phyloP scores from a whole-genome alignment of 2,329 filamentous ascomycete species.

The Talaromyces funiculosus region DNA sequence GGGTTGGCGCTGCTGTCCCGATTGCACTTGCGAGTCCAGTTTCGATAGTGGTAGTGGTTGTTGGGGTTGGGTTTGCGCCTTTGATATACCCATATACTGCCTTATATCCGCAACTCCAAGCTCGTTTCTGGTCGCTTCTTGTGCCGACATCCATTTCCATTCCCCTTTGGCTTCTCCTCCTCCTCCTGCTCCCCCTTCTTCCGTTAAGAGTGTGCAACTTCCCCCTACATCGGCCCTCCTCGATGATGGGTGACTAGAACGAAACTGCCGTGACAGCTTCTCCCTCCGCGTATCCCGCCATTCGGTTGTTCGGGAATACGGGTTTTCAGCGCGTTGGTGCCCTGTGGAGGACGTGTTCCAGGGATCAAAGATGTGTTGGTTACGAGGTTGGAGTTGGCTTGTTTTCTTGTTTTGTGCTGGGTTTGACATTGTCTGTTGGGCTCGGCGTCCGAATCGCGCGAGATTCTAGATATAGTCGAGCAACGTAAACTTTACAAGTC shows the following conservation, averaged over 20 bases:
- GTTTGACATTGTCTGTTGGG: not conserved
- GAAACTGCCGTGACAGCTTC: slow-evolving; percentile 68
- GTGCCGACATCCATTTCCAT: slow-evolving; percentile 43
- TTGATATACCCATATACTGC: slow-evolving; percentile 44
- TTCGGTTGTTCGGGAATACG: slow-evolving; percentile 55
- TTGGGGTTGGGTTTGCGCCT: slow-evolving; percentile 11
- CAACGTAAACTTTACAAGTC: too few relatives aligned
- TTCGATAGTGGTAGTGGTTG: not conserved
- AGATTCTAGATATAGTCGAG: too few relatives aligned
- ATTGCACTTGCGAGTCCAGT: not conserved
- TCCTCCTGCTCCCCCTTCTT: slow-evolving; percentile 49
- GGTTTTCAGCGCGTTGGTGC: slow-evolving; percentile 70
- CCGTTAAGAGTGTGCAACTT: too few relatives aligned
- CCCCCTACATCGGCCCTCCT: not conserved
- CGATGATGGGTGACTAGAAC: slow-evolving; percentile 46
- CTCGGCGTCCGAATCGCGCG: not conserved
- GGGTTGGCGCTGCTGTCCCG: not conserved
- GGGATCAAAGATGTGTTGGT: slow-evolving; percentile 30
- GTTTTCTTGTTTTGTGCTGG: not conserved
- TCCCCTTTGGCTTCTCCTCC: slow-evolving; percentile 46
- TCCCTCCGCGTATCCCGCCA: slow-evolving; percentile 66
- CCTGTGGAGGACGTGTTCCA: slow-evolving; percentile 67
- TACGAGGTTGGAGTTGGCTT: not conserved
- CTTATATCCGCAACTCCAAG: slow-evolving; percentile 39
- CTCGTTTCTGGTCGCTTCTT: slow-evolving; percentile 21